phyloP scores from a whole-genome alignment of 1,139 yeast species.

The Kurtzmaniella quercitrusa region DNA sequence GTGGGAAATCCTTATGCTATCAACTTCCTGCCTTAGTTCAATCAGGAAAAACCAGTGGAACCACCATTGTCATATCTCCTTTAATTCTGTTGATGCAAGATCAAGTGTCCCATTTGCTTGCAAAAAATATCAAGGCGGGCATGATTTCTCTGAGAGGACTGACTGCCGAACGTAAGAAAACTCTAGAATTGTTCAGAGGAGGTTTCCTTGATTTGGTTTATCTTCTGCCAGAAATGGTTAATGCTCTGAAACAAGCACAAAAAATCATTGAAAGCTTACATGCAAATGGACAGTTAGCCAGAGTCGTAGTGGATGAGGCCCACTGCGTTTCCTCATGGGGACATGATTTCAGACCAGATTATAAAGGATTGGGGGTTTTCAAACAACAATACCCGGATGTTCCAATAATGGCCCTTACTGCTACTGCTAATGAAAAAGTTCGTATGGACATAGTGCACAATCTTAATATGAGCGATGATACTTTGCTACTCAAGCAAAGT shows the following conservation, averaged over 20 bases:
- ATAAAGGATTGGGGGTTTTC: constrained; percentile 73
- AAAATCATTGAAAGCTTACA: constrained; percentile 58
- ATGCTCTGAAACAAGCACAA: constrained; percentile 68
- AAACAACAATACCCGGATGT: constrained; percentile 69
- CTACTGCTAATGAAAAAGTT: constrained; percentile 94
- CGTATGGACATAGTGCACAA: constrained; percentile 80
- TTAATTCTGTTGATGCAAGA: constrained; percentile 96
- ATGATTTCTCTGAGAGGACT: constrained; percentile 81
- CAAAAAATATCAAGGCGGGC: constrained; percentile 70
- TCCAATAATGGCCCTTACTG: constrained; percentile 95
- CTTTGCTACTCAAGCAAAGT: constrained; percentile 65
- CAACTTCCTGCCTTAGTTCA: constrained; percentile 87
- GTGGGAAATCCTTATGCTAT: constrained; percentile 95
- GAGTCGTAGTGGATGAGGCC: constrained; percentile 95
- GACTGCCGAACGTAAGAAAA: constrained; percentile 58
- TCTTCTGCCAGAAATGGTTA: constrained; percentile 93
- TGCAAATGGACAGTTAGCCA: constrained; percentile 56
- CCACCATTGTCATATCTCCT: constrained; percentile 92
- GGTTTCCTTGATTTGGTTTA: constrained; percentile 77
- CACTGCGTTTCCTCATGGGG: constrained; percentile 99
- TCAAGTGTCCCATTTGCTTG: constrained; percentile 78
- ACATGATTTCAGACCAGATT: constrained; percentile 96
- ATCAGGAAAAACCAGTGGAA: constrained; percentile 72
- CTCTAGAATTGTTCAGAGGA: constrained; percentile 56
- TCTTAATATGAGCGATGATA: constrained; percentile 46